These are phyloP conservation scores for Apiospora koreana DNA, from an alignment of 2,329 filamentous ascomycete species.

Conservation along the genomic window DNA sequence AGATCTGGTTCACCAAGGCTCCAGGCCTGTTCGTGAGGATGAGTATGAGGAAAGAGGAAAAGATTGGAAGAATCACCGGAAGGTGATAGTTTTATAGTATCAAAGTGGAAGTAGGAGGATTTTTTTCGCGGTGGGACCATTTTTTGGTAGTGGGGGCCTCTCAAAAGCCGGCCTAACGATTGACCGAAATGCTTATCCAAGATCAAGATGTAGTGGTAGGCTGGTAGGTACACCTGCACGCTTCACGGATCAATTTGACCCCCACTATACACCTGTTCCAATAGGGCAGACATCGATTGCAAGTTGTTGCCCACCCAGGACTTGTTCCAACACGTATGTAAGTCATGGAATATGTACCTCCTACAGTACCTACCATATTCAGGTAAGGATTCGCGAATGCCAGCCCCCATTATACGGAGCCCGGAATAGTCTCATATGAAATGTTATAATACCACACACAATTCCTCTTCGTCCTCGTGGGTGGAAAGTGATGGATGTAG, in stretches of 20 bases:
- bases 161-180: neutral
- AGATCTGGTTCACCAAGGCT: neutral
- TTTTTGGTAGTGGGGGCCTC: neutral
- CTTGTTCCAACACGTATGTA: too few species aligned
- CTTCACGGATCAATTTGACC: too few species aligned
- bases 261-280: neutral
- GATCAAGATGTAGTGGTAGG: too few species aligned
- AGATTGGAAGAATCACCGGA: neutral
- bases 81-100: neutral
- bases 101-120: neutral
- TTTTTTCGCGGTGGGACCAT: neutral
- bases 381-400: too few species aligned
- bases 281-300: too few species aligned
- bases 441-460: neutral
- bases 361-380: too few species aligned
- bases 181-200: neutral
- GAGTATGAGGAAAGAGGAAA: neutral
- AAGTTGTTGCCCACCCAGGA: too few species aligned
- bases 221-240: neutral
- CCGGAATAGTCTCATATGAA: too few species aligned
- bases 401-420: too few species aligned
- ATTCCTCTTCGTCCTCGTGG: neutral
- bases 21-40: neutral
- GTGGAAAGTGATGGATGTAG: neutral
- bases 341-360: too few species aligned